phyloP scores from a whole-genome alignment of 179 eudicot species.

The Sideroxylon spinosum region DNA sequence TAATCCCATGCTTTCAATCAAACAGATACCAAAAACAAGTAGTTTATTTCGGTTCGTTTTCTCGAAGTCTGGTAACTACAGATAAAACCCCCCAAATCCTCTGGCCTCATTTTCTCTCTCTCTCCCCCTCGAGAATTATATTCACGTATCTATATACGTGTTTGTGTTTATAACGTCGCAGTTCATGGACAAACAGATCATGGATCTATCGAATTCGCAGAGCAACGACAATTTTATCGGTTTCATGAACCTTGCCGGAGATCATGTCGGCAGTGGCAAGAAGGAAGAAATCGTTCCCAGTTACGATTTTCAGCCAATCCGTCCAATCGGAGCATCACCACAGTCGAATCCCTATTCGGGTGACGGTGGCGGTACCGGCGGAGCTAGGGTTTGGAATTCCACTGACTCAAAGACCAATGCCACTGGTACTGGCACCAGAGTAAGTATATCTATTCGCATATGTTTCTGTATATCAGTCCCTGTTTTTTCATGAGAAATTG shows the following conservation, averaged over 20 bases:
- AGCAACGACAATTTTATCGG: conserved; percentile 51
- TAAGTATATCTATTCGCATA: conserved; percentile 17
- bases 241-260: conserved; percentile 52
- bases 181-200: conserved; percentile 88
- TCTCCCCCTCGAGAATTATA: not conserved
- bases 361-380: conserved; percentile 27
- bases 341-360: conserved; percentile 22
- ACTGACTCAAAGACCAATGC: conserved; percentile 42
- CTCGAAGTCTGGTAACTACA: too few relatives aligned
- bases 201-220: conserved; percentile 83
- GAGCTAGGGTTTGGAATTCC: conserved; percentile 55
- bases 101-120: not conserved
- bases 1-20: too few relatives aligned
- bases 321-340: conserved; percentile 29
- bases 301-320: conserved; percentile 83
- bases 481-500: not conserved
- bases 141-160: not conserved
- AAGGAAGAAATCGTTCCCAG: conserved; percentile 61
- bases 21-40: too few relatives aligned
- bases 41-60: too few relatives aligned
- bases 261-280: conserved; percentile 24
- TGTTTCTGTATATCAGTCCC: not conserved
- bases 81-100: not conserved
- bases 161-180: conserved; percentile 27
- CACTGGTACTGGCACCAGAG: conserved; percentile 29